Evolutionary conservation across 2,329 filamentous ascomycete genomes (phyloP), one percentile per base, ranked within the genome.

Genomic region (Apiospora arundinis): DNA sequence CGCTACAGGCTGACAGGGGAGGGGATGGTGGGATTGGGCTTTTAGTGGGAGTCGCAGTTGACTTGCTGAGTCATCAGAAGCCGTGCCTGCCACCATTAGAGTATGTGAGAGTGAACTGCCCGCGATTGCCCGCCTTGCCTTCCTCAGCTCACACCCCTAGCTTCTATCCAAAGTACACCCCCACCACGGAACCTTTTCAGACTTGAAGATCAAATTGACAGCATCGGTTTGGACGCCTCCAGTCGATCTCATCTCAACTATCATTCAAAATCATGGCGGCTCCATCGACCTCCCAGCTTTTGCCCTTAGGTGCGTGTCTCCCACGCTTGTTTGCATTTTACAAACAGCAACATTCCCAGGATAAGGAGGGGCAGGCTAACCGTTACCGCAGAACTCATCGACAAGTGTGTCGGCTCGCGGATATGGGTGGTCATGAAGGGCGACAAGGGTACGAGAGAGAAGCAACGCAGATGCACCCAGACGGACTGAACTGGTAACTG

Each of bases 401-500:
- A 99, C 87, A 98, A 98, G 84, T 99, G 96, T 81, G 95, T 99
- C 75, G 96, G 96, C 73, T 98, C 95, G 70, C 93, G 92, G 78
- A 98, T 99, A 82, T 98, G 95, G 95, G 95, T 99, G 74, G 91
- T 99, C 78, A 99, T 99, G 96, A 99, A 99, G 85, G 94, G 95
- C 76, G 96, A 98, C 81, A 98, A 98, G 87, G 96, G 96, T 97
- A 84, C 46, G 81, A 32, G 8, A 32, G 4, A 56, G 9, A 21
- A 37, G 21, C 18, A 23, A 32, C 56, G 32, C 32, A 63, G 21
- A 12, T n/a, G 18, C 56, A 63, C 32, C 5, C 32, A n/a, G 14
- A 9, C 1, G n/a, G 28, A 9, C 1, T 40, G 28, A 12, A 14
- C 32, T 14, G 32, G n/a, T 21, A 40, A 63, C 56, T 63, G 56